phyloP scores from a whole-genome alignment of 2,329 filamentous ascomycete species.

The Cordyceps tenuipes region DNA sequence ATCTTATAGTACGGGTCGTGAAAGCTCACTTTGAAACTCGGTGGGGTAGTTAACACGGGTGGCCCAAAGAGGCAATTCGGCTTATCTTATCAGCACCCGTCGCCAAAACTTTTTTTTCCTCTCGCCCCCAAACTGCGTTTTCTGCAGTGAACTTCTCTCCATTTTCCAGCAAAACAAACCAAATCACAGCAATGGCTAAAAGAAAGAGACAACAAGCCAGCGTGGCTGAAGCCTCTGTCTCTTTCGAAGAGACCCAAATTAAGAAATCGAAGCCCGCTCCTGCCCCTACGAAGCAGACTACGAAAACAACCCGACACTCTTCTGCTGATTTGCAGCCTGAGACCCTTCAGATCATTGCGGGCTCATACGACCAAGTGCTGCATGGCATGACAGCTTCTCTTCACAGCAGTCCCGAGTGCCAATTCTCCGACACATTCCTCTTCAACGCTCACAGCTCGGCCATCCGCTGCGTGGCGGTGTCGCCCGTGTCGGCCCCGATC shows the following conservation, averaged over 20 bases:
- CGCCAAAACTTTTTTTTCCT: conserved; percentile 22
- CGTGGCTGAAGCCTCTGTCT: conserved; percentile 17
- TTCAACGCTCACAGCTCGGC: conserved; percentile 90
- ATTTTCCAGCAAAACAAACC: conserved; percentile 10
- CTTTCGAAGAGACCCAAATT: conserved; percentile 16
- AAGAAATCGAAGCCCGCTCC: conserved; percentile 27
- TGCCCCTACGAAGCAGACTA: conserved; percentile 16
- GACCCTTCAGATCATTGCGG: conserved; percentile 82
- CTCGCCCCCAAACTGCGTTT: background rate
- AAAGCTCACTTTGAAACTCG: background rate
- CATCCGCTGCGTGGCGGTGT: conserved; percentile 81
- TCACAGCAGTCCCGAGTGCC: conserved; percentile 35
- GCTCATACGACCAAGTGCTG: conserved; percentile 87
- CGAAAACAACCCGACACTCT: conserved; percentile 17
- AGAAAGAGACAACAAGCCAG: conserved; percentile 37
- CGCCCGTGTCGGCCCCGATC: conserved; percentile 57
- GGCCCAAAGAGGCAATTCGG: background rate
- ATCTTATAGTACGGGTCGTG: background rate
- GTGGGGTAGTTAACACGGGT: background rate
- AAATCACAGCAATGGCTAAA: conserved; percentile 34
- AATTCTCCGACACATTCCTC: conserved; percentile 84
- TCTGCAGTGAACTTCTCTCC: background rate
- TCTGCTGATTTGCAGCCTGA: conserved; percentile 24
- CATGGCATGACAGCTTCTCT: conserved; percentile 83
- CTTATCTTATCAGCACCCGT: conserved; percentile 26